Evolutionary conservation across 2,329 filamentous ascomycete species (phyloP), one percentile per base, ranked within the genome.

Genomic region (Dryadomyces quercivorus): DNA sequence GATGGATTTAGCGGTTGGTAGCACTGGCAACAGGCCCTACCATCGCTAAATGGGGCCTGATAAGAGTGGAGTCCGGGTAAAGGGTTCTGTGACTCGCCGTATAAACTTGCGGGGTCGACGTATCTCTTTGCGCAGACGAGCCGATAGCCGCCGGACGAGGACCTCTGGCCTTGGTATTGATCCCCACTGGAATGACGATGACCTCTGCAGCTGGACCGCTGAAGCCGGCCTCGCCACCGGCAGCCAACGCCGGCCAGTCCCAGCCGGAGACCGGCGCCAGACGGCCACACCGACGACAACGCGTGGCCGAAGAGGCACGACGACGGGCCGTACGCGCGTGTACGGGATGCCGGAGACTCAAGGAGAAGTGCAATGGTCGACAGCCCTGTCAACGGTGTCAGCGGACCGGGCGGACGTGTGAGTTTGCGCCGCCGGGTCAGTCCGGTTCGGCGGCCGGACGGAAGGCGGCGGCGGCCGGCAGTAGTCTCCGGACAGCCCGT

Each of bases 361-460:
- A 61, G 54, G 60, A 61, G 50, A 61, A 60, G 20, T 61, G 60
- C 42, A 56, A 61, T 13, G 60, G 60, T 1, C 55, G 54, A 15
- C 59, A 59, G 49, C 60, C 60, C 13, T 60, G 60, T 45, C 53
- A 57, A 31, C 50, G 60, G 0, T 61, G 60, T 21, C 21, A 50
- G 13, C 55, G 60, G 3, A 57, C 56, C 2, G 59, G 59, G 9
- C 56, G 55, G 9, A 55, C 45, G 10, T 61, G 60, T 52, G 56
- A 58, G 43, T 61, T 61, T 52, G 45, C 55, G 0, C 48, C 47
- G 8, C 52, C 79, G 75, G 50, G 50, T 12, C 50, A 51, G 36
- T 18, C 36, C 34, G 34, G 36, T 7, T 1, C 7, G n/a, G 7
- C n/a, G 2, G 26, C 47, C 47, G 47, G 31, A 12, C 34, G 9